Percentiles rank a stretch among this genome's conserved stretches.
These are phyloP conservation scores for Plasmodium vinckei DNA, from an alignment of 169 alveolate genomes.

Conservation along the genomic window DNA sequence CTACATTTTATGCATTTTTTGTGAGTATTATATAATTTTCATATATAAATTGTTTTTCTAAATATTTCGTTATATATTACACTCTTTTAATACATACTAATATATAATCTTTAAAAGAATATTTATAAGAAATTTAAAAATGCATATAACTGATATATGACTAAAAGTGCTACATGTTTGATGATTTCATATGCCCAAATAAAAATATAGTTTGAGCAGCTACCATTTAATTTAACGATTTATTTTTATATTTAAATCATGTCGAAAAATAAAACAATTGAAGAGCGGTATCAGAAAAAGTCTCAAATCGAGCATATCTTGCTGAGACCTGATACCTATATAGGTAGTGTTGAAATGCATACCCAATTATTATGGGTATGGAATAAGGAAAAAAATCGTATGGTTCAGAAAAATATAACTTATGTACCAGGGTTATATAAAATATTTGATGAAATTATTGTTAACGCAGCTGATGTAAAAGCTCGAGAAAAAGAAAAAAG, in stretches of 20 bases:
- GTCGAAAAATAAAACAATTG: conserved; percentile 91
- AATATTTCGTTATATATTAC: too few species aligned
- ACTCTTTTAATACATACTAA: too few species aligned
- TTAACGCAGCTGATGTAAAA: conserved; percentile 99
- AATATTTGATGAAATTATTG: conserved; percentile 98
- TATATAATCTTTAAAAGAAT: too few species aligned
- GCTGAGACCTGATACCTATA: conserved; percentile 98
- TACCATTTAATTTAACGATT: neutral
- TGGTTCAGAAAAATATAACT: conserved; percentile 89
- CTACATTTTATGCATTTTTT: too few species aligned
- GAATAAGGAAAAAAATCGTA: conserved; percentile 87
- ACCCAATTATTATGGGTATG: conserved; percentile 96
- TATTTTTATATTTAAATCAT: neutral
- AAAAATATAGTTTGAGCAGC: neutral
- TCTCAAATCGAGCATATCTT: conserved; percentile 98
- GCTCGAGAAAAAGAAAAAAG: conserved; percentile 89
- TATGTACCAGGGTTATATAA: conserved; percentile 99
- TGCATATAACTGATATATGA: too few species aligned
- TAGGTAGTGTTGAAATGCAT: conserved; percentile 95
- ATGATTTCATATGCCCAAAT: too few species aligned
- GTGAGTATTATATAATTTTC: too few species aligned
- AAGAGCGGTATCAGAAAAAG: conserved; percentile 97
- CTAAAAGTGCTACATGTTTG: too few species aligned
- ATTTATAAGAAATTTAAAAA: too few species aligned
- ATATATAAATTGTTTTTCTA: too few species aligned